Base-by-base conservation (phyloP, 306 rosid species). In the Citrullus colocynthis region DNA sequence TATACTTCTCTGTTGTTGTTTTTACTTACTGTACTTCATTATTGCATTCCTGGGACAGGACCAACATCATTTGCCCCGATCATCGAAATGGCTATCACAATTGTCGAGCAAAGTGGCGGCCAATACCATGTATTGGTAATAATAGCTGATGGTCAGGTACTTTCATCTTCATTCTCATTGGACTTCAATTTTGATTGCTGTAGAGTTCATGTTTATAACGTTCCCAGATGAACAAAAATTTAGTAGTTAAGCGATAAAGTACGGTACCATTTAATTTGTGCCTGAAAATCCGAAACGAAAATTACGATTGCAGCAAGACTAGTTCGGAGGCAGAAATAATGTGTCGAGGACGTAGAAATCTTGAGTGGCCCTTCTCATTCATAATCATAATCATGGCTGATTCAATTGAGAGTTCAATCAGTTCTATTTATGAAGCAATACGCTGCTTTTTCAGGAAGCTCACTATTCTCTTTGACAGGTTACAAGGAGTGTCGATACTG, bases 41-140 rank as follows among this genome's bases (percentile, higher is more conserved):
- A 17, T 44, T 28, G 74, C 81, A 34, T 62, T 9, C 28, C 64
- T 57, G 57, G 73, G 21, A 70, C 88, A 95, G 99, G 99, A 34
- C 99, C 99, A 44, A 95, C 99, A 65, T 95, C 99, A 69, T 95
- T 95, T 84, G 97, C 97, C 44, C 99, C 97, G 2, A 44, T 92
- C 55, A 75, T 95, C 77, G 99, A 95, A 89, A 95, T 92, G 99
- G 99, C 91, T 67, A 87, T 92, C 85, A 89, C 97, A 74, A 88
- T 91, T 37, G 97, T 95, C 74, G 99, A 95, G 87, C 93, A 92
- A 77, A 95, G 97, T 84, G 90, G 91, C 16, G 97, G 97, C 75
- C 97, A 95, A 42, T 91, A 95, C 88, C 99, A 95, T 91, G 97
- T 92, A 73, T 84, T 95, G 56, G 72, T 95, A 82, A 92, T 95